These are phyloP conservation scores for Cladochytrium replicatum DNA, from an alignment of 192 early-diverging fungal genomes.

Conservation along the genomic window DNA sequence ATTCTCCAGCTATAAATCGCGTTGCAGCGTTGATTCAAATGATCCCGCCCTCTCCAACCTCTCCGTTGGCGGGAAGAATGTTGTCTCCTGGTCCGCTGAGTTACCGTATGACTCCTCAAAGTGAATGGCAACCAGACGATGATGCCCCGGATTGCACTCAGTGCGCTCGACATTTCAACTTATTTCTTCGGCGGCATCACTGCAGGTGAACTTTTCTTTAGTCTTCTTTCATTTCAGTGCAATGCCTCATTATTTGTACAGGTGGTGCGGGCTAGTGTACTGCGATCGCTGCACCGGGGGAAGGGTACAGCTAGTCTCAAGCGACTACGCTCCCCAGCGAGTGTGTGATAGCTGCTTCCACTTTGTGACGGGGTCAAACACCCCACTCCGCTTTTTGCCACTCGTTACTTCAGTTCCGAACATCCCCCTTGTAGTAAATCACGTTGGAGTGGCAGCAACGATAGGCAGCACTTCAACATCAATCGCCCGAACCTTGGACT, in stretches of 20 bases:
- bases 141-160: constrained; percentile 55
- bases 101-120: not conserved
- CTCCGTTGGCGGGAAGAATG: too few relatives aligned
- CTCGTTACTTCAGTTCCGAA: not conserved
- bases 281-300: constrained; percentile 69
- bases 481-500: not conserved
- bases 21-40: too few relatives aligned
- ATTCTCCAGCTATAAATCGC: too few relatives aligned
- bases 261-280: constrained; percentile 74
- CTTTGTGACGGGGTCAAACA: constrained; percentile 14
- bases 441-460: too few relatives aligned
- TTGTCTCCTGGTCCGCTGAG: too few relatives aligned
- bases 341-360: constrained; percentile 48
- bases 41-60: too few relatives aligned
- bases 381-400: not conserved
- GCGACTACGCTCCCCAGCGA: constrained; percentile 36
- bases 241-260: not conserved
- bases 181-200: constrained; percentile 79
- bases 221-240: not conserved
- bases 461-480: not conserved
- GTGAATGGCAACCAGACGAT: constrained; percentile 67
- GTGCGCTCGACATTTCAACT: constrained; percentile 58
- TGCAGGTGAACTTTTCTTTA: constrained; percentile 47
- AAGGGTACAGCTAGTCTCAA: constrained; percentile 36
- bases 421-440: not conserved